phyloP scores from a whole-genome alignment of 495 filamentous ascomycete genomes.

The Xylaria bambusicola region DNA sequence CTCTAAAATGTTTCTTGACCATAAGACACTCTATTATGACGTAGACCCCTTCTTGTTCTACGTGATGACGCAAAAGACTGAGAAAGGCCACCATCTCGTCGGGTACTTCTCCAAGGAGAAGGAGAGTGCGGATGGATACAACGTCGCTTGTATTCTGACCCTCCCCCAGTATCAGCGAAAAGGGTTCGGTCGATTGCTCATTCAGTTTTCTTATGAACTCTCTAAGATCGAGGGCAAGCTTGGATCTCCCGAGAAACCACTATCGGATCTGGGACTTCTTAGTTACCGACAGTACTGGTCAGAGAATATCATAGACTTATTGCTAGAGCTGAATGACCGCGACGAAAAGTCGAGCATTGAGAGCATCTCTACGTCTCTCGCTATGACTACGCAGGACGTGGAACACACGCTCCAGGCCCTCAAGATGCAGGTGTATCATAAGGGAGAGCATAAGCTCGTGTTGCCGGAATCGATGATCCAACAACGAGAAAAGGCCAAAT shows the following conservation, averaged over 20 bases:
- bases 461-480: conserved; percentile 69
- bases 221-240: conserved; percentile 93
- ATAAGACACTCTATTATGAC: conserved; percentile 99
- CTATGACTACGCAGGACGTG: conserved; percentile 96
- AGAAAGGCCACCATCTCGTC: conserved; percentile 86
- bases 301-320: conserved; percentile 82
- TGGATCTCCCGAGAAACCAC: conserved; percentile 93
- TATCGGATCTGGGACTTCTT: conserved; percentile 88
- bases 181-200: conserved; percentile 88
- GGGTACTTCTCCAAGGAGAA: conserved; percentile 99
- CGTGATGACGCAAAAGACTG: conserved; percentile 88
- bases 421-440: conserved; percentile 92
- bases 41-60: conserved; percentile 99
- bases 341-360: conserved; percentile 77
- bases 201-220: conserved; percentile 97
- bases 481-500: conserved; percentile 70
- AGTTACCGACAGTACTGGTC: conserved; percentile 97
- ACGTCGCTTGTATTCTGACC: conserved; percentile 95
- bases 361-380: conserved; percentile 70
- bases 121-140: conserved; percentile 92
- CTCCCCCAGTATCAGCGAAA: conserved; percentile 94
- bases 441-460: conserved; percentile 91
- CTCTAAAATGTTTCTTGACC: conserved; percentile 94
- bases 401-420: conserved; percentile 89
- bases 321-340: conserved; percentile 63